Base-by-base conservation (phyloP, 1,284 basidiomycete genomes). In the Fistulina hepatica region DNA sequence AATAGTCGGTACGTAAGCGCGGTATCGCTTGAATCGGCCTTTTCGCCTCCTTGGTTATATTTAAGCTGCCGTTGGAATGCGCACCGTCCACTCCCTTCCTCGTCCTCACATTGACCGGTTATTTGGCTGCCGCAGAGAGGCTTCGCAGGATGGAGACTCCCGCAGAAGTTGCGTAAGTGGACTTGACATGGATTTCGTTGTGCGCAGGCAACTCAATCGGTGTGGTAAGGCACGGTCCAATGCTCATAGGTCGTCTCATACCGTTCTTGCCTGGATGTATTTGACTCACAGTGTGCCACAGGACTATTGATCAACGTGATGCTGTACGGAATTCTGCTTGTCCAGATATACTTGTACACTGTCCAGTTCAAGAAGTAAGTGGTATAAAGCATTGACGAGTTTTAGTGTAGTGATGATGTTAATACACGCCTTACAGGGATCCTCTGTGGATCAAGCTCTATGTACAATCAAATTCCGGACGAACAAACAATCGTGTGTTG, bases 111-210 rank as follows among this genome's bases (percentile, higher is more conserved):
- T n/a, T n/a, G n/a, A n/a, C n/a, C n/a, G n/a, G n/a, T n/a, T n/a
- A n/a, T n/a, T n/a, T n/a, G n/a, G n/a, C n/a, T n/a, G n/a, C n/a
- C n/a, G n/a, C n/a, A n/a, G n/a, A n/a, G n/a, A n/a, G n/a, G n/a
- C n/a, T n/a, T n/a, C n/a, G n/a, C n/a, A n/a, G n/a, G n/a, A n/a
- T n/a, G n/a, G n/a, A n/a, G 12, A 25, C 17, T 36, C 34, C 34
- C 12, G 34, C 34, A n/a, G 34, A 36, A 17, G 22, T 36, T 17
- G 34, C 34, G 34, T 36, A 11, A 23, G 34, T 36, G 6, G 6
- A 12, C 17, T 8, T n/a, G 15, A 15, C n/a, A n/a, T 36, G 20
- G 12, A 10, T 13, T 10, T 24, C 34, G 13, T n/a, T 13, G 2
- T 4, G 13, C 8, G 21, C 13, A 7, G 19, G n/a, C 8, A 10